Percentiles rank a stretch among this genome's conserved stretches.
Conservation (phyloP, 2,329 filamentous ascomycete species). For the Blastomyces percursus region DNA sequence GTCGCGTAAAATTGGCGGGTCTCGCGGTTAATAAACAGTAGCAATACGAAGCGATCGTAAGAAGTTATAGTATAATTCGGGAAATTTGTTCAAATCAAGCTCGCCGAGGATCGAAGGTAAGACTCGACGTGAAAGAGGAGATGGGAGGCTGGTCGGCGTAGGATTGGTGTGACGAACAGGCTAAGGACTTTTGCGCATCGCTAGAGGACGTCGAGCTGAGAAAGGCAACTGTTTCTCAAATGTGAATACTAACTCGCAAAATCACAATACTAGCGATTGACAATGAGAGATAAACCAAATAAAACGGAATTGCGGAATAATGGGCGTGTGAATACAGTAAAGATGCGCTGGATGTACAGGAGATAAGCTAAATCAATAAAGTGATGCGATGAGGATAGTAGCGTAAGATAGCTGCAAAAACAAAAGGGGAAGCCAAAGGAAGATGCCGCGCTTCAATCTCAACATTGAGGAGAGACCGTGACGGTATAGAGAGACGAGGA, state of each 20-base stretch:
- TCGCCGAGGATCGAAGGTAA: background rate
- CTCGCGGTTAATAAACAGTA: background rate
- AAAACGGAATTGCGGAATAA: background rate
- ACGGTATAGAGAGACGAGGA: conserved; percentile 16
- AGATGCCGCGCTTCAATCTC: conserved; percentile 8
- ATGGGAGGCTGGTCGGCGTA: background rate
- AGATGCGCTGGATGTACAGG: conserved; percentile 6
- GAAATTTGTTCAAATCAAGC: background rate
- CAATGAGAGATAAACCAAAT: background rate
- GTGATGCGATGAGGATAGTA: conserved; percentile 4
- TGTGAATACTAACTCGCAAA: conserved; percentile 5
- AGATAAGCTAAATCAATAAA: background rate
- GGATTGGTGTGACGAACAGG: conserved; percentile 2
- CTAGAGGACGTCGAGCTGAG: background rate
- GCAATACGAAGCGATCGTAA: background rate
- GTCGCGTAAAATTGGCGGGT: conserved; percentile 3
- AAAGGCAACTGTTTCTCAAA: background rate
- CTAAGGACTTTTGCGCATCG: background rate
- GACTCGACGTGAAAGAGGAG: background rate
- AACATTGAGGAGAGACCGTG: conserved; percentile 13
- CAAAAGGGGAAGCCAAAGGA: conserved; percentile 8
- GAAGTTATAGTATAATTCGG: background rate
- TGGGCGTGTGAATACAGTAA: background rate
- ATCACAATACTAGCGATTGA: background rate
- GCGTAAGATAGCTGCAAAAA: conserved; percentile 7